These are phyloP conservation scores for Fusarium paranaense DNA, from an alignment of 2,329 filamentous ascomycete genomes.

Conservation along the genomic window DNA sequence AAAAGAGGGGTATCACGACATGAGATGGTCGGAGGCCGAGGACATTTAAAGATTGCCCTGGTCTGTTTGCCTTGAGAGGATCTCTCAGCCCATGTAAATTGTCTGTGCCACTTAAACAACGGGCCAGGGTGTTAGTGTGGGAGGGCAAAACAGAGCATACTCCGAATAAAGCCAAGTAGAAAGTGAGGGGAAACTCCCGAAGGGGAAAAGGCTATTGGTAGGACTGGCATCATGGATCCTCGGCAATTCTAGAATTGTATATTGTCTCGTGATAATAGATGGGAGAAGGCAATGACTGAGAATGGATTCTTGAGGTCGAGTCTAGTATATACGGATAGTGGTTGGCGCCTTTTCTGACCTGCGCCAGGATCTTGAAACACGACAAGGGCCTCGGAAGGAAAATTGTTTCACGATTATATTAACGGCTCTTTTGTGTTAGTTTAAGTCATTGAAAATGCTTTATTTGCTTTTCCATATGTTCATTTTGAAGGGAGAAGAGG, in stretches of 20 bases:
- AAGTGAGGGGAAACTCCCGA: slow-evolving; percentile 33
- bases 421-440: not conserved
- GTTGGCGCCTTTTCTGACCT: not conserved
- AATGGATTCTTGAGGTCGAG: not conserved
- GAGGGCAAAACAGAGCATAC: not conserved
- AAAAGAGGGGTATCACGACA: not conserved
- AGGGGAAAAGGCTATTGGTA: slow-evolving; percentile 27
- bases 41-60: not conserved
- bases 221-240: slow-evolving; percentile 15
- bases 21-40: not conserved
- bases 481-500: not conserved
- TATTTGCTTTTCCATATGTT: not conserved
- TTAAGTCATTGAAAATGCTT: not conserved
- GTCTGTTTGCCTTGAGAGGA: slow-evolving; percentile 2
- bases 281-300: not conserved
- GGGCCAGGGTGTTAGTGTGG: not conserved
- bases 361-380: not conserved
- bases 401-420: not conserved
- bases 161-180: not conserved
- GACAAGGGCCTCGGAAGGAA: not conserved
- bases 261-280: slow-evolving; percentile 27
- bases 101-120: slow-evolving; percentile 27
- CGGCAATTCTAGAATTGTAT: not conserved
- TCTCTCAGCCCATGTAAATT: not conserved
- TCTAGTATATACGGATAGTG: not conserved